Evolutionary conservation across 225 moss, liverwort and hornwort genomes (phyloP).

Genomic region (Pseudisothecium myosuroides): DNA sequence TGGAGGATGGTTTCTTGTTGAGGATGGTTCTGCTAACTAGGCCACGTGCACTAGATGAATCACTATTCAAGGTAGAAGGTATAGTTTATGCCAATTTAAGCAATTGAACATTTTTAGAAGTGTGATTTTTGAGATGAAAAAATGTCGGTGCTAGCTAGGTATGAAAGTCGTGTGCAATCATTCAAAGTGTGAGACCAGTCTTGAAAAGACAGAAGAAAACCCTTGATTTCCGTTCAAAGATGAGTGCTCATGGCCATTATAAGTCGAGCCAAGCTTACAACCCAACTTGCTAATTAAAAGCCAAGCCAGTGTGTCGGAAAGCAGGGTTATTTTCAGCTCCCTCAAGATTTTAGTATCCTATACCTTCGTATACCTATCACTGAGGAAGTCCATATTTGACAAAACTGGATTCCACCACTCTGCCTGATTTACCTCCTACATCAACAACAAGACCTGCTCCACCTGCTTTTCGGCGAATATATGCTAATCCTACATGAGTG

Average conservation of each 20-base stretch:
- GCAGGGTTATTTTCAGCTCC: not conserved
- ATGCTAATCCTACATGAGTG: constrained; percentile 59
- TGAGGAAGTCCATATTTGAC: constrained; percentile 49
- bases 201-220: not conserved
- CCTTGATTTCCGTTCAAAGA: not conserved
- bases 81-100: not conserved
- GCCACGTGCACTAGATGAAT: not conserved
- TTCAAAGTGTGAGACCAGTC: not conserved
- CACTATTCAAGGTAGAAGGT: not conserved
- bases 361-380: not conserved
- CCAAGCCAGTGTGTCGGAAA: not conserved
- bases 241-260: not conserved
- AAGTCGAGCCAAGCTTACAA: not conserved
- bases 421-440: constrained; percentile 53
- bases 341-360: not conserved
- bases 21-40: not conserved
- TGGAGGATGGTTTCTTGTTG: not conserved
- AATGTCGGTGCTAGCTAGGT: not conserved
- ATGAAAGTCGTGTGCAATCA: not conserved
- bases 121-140: not conserved
- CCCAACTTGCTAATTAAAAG: not conserved
- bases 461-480: constrained; percentile 71
- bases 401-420: constrained; percentile 62
- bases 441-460: constrained; percentile 62
- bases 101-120: not conserved